A percentile compares a stretch with the other conserved stretches of the same genome.
Evolutionary conservation across 2,329 filamentous ascomycete species (phyloP).

Genomic region (Phyllosticta citribraziliensis): DNA sequence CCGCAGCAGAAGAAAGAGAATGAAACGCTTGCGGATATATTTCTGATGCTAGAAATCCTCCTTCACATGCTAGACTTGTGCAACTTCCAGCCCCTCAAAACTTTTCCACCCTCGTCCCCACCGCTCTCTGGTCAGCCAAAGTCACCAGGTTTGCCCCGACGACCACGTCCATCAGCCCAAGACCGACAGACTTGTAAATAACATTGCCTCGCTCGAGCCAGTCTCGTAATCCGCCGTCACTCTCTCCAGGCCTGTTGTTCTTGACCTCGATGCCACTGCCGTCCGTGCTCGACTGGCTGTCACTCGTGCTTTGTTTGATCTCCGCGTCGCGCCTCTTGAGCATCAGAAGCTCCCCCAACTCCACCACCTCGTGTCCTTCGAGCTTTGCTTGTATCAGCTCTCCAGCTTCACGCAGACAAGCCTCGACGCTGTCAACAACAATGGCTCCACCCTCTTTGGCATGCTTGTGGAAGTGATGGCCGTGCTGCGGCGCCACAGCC

Average conservation of each 20-base stretch:
- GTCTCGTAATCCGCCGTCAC: constrained; percentile 36
- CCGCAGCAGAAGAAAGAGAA: not conserved
- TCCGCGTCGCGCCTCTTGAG: constrained; percentile 44
- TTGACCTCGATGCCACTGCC: constrained; percentile 18
- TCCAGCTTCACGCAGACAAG: constrained; percentile 72
- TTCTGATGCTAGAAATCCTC: not conserved
- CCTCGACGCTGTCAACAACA: constrained; percentile 61
- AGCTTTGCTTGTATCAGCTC: constrained; percentile 75
- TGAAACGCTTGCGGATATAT: not conserved
- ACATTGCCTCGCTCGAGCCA: constrained; percentile 57
- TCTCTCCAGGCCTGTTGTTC: constrained; percentile 18
- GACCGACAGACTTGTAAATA: constrained; percentile 59
- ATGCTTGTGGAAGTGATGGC: constrained; percentile 57
- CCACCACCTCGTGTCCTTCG: constrained; percentile 65
- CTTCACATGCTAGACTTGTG: not conserved
- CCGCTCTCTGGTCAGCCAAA: constrained; percentile 44
- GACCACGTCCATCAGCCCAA: constrained; percentile 59
- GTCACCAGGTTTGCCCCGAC: constrained; percentile 49
- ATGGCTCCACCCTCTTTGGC: constrained; percentile 50
- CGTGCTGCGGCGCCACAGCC: constrained; percentile 44
- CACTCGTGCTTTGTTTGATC: constrained; percentile 14
- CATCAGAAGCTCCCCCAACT: constrained; percentile 73
- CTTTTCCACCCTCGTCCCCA: constrained; percentile 46
- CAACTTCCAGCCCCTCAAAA: constrained; percentile 24
- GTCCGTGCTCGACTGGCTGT: constrained; percentile 22